Evolutionary conservation across 2,329 filamentous ascomycete species (phyloP).

Genomic region (Trichoderma sp.): DNA sequence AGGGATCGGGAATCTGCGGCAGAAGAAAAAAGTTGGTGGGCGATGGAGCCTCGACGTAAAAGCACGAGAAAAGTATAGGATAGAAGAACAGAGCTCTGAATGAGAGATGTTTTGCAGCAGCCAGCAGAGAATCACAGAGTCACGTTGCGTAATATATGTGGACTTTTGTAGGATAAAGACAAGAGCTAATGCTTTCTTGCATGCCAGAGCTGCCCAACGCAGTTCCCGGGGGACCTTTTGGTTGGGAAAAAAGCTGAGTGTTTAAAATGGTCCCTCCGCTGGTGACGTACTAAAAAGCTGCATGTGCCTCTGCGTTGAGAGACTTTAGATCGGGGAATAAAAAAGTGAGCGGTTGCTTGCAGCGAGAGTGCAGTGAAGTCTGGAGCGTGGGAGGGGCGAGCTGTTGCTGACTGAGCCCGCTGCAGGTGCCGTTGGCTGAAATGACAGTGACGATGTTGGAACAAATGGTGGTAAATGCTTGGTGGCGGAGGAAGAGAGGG

Average conservation of each 20-base stretch:
- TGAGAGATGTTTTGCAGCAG: not conserved
- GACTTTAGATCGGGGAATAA: not conserved
- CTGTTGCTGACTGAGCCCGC: not conserved
- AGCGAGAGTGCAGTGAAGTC: not conserved
- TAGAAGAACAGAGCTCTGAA: not conserved
- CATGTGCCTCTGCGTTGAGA: conserved; percentile 20
- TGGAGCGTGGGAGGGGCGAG: not conserved
- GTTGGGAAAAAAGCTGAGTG: not conserved
- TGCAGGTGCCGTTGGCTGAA: not conserved
- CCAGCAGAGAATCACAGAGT: not conserved
- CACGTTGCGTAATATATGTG: not conserved
- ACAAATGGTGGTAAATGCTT: not conserved
- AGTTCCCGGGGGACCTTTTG: not conserved
- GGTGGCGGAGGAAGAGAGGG: not conserved
- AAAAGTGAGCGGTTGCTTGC: not conserved
- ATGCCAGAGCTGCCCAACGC: conserved; percentile 16
- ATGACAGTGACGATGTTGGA: conserved; percentile 21
- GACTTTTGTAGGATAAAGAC: not conserved
- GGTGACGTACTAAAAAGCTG: conserved; percentile 27
- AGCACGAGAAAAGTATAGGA: not conserved
- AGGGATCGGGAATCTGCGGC: not conserved
- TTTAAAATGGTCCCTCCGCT: conserved; percentile 6
- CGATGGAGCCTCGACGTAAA: not conserved
- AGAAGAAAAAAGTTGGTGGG: not conserved
- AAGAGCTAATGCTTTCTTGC: not conserved